Percentiles rank a stretch among this genome's conserved stretches.
Evolutionary conservation across 345 rosid species (phyloP).

Genomic region (Rhodomyrtus tomentosa): DNA sequence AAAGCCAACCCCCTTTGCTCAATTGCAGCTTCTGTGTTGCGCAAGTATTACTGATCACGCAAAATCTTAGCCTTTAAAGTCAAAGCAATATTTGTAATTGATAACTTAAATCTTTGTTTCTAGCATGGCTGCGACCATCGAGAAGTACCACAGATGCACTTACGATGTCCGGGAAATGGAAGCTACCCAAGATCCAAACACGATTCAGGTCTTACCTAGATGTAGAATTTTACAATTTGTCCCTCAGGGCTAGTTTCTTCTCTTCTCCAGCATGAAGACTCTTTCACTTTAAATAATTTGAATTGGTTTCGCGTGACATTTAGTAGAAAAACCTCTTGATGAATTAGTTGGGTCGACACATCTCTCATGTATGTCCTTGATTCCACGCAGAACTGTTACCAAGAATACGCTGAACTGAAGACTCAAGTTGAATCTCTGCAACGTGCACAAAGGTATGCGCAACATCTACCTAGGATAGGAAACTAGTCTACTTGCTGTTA

Average conservation of each 20-base stretch:
- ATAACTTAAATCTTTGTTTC: background rate
- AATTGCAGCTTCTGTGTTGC: background rate
- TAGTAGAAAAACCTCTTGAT: background rate
- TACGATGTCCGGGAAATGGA: constrained; percentile 27
- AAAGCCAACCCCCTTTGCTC: background rate
- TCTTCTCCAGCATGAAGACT: background rate
- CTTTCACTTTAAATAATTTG: background rate
- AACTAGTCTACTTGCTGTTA: background rate
- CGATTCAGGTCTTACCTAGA: constrained; percentile 24
- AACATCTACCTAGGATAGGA: background rate
- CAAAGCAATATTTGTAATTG: background rate
- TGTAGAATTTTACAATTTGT: background rate
- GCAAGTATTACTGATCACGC: background rate
- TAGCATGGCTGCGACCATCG: constrained; percentile 53
- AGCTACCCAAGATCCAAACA: constrained; percentile 28
- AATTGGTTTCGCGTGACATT: background rate
- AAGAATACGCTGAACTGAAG: constrained; percentile 62
- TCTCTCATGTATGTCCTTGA: background rate
- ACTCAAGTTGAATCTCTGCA: constrained; percentile 49
- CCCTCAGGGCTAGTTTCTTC: background rate
- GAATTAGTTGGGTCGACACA: background rate
- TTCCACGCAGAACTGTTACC: constrained; percentile 35
- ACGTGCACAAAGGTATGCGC: constrained; percentile 47
- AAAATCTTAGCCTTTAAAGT: background rate
- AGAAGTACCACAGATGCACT: constrained; percentile 48